Evolutionary conservation across 192 early-diverging fungal species (phyloP), one percentile per base, ranked within the genome.

Genomic region (Umbelopsis sp.): DNA sequence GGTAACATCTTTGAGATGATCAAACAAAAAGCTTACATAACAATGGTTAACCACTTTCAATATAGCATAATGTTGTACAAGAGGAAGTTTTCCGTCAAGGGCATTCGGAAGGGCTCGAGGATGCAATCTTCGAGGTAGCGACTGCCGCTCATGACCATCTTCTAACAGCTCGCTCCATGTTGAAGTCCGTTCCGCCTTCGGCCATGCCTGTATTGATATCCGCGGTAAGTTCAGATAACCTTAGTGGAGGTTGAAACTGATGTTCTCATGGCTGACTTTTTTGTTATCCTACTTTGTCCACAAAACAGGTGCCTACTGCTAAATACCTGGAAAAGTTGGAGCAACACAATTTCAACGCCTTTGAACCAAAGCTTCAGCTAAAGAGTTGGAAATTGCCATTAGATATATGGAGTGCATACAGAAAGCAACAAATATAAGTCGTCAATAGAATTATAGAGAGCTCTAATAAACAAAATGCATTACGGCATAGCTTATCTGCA

Each of bases 91-190:
- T 89, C 68, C 83, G 86, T 47, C 52, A 80, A 71, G 71, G 91
- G 77, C 46, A 84, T 69, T 58, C 84, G 49, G 66, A 81, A 69
- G 86, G 83, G 30, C 82, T 97, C 4, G 84, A 88, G 33, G 94
- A 95, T 66, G 91, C 89, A 2, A 87, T 96, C 8, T 91, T 95
- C 73, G 94, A 96, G 23, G 82, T 98, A 67, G 95, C 97, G 0
- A 93, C 94, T 5, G 79, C 82, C 47, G 95, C 89, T 61, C 88
- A 88, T 81, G 92, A 88, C 80, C 95, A 90, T 73, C 78, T 90
- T 61, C 80, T 86, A 52, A 93, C 84, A 41, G 91, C 84, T 37
- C 87, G 90, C 71, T 87, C 84, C 66, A 88, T 87, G 71, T 76
- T 82, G 73, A 75, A 69, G 75, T 76, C 81, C 33, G 77, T 85